A percentile compares a stretch with the other conserved stretches of the same genome.
Conservation (phyloP, 495 filamentous ascomycete species). For the Tuber calosporum region DNA sequence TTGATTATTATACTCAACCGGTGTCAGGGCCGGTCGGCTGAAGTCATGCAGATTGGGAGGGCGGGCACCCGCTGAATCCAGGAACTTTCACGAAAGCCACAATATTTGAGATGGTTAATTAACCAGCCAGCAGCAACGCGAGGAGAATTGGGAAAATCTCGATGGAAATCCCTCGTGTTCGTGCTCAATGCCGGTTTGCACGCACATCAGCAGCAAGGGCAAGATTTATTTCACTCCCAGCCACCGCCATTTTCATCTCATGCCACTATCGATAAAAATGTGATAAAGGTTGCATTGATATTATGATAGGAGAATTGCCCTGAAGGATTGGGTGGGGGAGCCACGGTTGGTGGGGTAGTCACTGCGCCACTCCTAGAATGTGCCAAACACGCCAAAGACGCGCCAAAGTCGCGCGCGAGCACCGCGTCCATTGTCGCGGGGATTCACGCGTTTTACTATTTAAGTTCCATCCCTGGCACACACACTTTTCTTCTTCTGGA, state of each 20-base stretch:
- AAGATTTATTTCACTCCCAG: not conserved
- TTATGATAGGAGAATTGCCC: not conserved
- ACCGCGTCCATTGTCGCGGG: not conserved
- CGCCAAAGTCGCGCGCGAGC: not conserved
- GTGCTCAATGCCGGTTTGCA: not conserved
- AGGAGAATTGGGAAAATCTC: not conserved
- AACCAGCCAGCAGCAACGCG: not conserved
- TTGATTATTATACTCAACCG: not conserved
- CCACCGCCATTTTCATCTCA: conserved; percentile 2
- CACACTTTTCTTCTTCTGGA: not conserved
- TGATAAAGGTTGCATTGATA: not conserved
- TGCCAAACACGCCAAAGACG: not conserved
- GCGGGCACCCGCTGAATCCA: not conserved
- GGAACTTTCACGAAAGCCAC: not conserved
- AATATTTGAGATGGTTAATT: not conserved
- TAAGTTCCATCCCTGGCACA: not conserved
- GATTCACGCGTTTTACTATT: not conserved
- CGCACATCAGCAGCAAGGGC: not conserved
- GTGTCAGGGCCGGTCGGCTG: not conserved
- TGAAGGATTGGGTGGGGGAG: not conserved
- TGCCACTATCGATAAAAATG: not conserved
- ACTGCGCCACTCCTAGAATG: not conserved
- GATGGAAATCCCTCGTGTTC: not conserved
- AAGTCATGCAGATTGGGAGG: not conserved
- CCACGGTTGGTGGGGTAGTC: conserved; percentile 2